Base-by-base conservation (phyloP, 1,284 basidiomycete genomes). In the Irpex sp. region DNA sequence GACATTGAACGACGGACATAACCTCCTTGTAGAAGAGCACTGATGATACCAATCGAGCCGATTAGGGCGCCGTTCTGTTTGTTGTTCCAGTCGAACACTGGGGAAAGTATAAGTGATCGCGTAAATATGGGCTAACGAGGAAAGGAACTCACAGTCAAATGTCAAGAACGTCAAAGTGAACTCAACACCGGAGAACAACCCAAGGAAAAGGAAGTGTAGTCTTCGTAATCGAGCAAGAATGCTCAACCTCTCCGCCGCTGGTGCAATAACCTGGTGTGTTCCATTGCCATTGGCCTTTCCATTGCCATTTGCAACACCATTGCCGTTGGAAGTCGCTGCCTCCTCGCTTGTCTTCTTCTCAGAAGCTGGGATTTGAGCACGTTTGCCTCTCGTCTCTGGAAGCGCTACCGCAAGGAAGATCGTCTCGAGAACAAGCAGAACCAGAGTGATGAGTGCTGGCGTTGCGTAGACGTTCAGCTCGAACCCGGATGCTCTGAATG, bases 151-250 rank as follows among this genome's bases (percentile, higher is more conserved):
- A 93, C 92, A 75, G 72, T 93, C 92, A 68, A 92, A 94, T 1
- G 92, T 95, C 57, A 96, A 78, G 80, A 97, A 97, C 0, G 93
- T 95, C 33, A 97, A 79, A 0, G 94, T 96, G 75, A 95, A 96
- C 71, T 97, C 94, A 58, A 95, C 88, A 57, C 94, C 95, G 5
- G 94, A 95, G 75, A 97, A 97, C 60, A 95, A 75, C 50, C 88
- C 84, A 61, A 97, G 78, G 79, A 97, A 97, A 39, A 88, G 75
- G 72, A 94, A 90, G 72, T 97, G 95, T 7, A 91, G 74, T 58
- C 77, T 75, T 33, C 88, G 85, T 58, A 95, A 79, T 2, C 77
- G 73, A 68, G 78, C 80, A 46, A 92, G 80, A 13, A 81, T 71
- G 37, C 71, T 65, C 50, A 90, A 71, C 31, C 88, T 82, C 59